A percentile compares a stretch with the other conserved stretches of the same genome.
Conservation (phyloP, 2,329 filamentous ascomycete species). For the Diaporthe nobilis region DNA sequence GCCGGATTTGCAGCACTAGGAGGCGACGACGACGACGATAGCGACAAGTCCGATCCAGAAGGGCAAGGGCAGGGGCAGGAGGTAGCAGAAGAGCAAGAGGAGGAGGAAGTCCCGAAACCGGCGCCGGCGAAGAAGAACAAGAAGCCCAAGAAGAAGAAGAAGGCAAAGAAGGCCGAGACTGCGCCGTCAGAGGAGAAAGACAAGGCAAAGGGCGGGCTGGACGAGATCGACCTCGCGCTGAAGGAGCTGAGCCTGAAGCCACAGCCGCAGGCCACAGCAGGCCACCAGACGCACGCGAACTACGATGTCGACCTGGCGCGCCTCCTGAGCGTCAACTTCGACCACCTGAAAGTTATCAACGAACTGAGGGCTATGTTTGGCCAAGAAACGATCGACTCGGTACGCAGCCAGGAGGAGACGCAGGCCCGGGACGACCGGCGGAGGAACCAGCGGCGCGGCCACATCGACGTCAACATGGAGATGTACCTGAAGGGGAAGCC, state of each 20-base stretch:
- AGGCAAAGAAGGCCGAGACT: slow-evolving; percentile 56
- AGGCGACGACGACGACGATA: slow-evolving; percentile 54
- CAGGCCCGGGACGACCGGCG: slow-evolving; percentile 55
- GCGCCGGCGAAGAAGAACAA: slow-evolving; percentile 54
- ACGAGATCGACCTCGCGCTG: slow-evolving; percentile 71
- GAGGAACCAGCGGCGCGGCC: slow-evolving; percentile 54
- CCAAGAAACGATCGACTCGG: slow-evolving; percentile 69
- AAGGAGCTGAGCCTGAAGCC: slow-evolving; percentile 60
- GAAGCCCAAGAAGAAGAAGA: slow-evolving; percentile 55
- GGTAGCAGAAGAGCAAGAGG: slow-evolving; percentile 42
- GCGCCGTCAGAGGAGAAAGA: slow-evolving; percentile 37
- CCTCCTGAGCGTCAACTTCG: slow-evolving; percentile 68
- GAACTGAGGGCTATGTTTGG: slow-evolving; percentile 83
- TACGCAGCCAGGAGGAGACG: slow-evolving; percentile 63
- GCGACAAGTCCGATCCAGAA: slow-evolving; percentile 42
- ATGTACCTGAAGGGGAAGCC: slow-evolving; percentile 68
- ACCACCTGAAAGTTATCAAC: slow-evolving; percentile 86
- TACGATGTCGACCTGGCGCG: slow-evolving; percentile 47
- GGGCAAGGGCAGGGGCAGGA: slow-evolving; percentile 34
- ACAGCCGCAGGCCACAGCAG: slow-evolving; percentile 40
- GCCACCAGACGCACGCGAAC: neutral
- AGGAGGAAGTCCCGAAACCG: slow-evolving; percentile 42
- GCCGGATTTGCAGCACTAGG: slow-evolving; percentile 65
- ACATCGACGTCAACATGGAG: slow-evolving; percentile 65
- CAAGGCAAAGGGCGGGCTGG: slow-evolving; percentile 51